A percentile compares a stretch with the other conserved stretches of the same genome.
Evolutionary conservation across 352 stramenopile species (phyloP).

Genomic region (Phytophthora megakarya): DNA sequence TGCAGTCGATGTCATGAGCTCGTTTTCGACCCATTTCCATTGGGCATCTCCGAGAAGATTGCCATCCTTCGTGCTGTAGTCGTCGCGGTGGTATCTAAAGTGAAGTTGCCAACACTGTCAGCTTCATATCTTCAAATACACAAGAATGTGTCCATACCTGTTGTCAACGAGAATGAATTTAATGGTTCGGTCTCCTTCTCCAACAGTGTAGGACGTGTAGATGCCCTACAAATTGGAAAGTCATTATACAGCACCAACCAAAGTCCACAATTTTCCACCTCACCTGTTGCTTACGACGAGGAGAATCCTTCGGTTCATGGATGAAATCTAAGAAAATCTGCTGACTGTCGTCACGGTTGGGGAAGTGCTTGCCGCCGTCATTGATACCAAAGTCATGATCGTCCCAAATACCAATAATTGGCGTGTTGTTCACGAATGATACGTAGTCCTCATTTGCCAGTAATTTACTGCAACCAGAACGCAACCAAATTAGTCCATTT

Average conservation of each 20-base stretch:
- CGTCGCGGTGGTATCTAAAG: slow-evolving; percentile 79
- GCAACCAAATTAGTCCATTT: not conserved
- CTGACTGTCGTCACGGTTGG: slow-evolving; percentile 77
- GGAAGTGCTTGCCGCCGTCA: slow-evolving; percentile 79
- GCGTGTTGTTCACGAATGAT: slow-evolving; percentile 60
- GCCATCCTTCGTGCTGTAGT: slow-evolving; percentile 62
- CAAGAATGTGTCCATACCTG: slow-evolving; percentile 30
- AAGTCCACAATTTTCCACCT: not conserved
- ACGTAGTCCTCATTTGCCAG: slow-evolving; percentile 70
- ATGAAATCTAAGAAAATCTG: slow-evolving; percentile 89
- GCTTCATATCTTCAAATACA: not conserved
- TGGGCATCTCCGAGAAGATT: slow-evolving; percentile 79
- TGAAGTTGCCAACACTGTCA: not conserved
- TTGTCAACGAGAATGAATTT: slow-evolving; percentile 92
- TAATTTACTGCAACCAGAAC: slow-evolving; percentile 48
- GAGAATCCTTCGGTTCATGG: slow-evolving; percentile 70
- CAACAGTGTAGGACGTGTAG: slow-evolving; percentile 85
- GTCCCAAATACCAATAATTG: slow-evolving; percentile 89
- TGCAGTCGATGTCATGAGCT: slow-evolving; percentile 78
- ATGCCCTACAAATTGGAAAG: slow-evolving; percentile 63
- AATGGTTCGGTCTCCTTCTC: slow-evolving; percentile 61
- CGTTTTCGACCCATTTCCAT: slow-evolving; percentile 86
- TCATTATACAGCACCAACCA: too few species aligned
- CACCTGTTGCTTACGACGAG: slow-evolving; percentile 77
- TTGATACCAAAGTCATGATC: slow-evolving; percentile 94